Base-by-base conservation (phyloP, 1,139 yeast genomes). In the Yamadazyma atmosphaerica region DNA sequence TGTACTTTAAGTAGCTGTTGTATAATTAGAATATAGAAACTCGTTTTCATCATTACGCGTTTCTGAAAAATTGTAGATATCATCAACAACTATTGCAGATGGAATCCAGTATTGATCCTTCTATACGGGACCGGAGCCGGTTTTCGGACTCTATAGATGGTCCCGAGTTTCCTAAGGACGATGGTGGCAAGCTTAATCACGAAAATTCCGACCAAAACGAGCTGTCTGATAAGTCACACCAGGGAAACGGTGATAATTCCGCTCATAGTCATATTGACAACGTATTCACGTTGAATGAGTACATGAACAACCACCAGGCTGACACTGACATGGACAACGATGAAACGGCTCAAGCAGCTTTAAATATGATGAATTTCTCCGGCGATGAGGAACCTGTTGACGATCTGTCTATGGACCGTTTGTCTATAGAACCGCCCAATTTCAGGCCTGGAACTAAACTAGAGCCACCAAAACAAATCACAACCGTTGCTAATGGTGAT, bases 221-320 rank as follows among this genome's bases (percentile, higher is more conserved):
- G n/a, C n/a, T n/a, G n/a, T n/a, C n/a, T n/a, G n/a, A n/a, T n/a
- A n/a, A n/a, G n/a, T n/a, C n/a, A n/a, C n/a, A n/a, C n/a, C n/a
- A n/a, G n/a, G n/a, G n/a, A n/a, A n/a, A n/a, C n/a, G n/a, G n/a
- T n/a, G n/a, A n/a, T n/a, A n/a, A n/a, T n/a, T n/a, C n/a, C n/a
- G n/a, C n/a, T n/a, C n/a, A 13, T 16, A 21, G 15, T n/a, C 29
- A 37, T 16, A 25, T 42, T 3, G 45, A 45, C 35, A 28, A 39
- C 9, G 43, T 35, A 23, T 36, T 42, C 23, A 74, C 74, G 1
- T 87, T 87, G 53, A 67, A 83, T 53, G 81, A 80, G 33, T 88
- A 81, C 49, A 58, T 75, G 30, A 37, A 47, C 12, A 34, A 34
- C 27, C 39, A 26, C 14, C 25, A 24, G 8, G 12, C 31, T 1